Evolutionary conservation across 768 basidiomycete genomes (phyloP), one percentile per base, ranked within the genome.

Genomic region (Tylopilus vinaceipallidus): DNA sequence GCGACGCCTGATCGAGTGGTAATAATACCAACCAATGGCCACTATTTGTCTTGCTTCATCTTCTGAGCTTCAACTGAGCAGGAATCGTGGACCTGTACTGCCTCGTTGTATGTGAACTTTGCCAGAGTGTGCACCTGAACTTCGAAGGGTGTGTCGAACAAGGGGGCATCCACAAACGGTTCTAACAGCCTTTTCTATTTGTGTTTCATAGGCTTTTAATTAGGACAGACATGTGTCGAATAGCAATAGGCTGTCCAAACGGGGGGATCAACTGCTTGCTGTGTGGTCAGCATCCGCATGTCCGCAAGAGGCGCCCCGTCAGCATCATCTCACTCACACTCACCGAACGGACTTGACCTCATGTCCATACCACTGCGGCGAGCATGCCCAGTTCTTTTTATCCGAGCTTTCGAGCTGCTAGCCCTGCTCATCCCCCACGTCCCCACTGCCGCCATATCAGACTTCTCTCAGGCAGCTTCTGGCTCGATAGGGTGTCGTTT

Each of bases 141-240:
- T 39, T 37, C 26, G 50, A 50, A 30, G 54, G 55, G 52, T 64
- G 57, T 56, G 56, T 57, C 53, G 55, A 56, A 60, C 52, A 42
- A 55, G 57, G 56, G 52, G 50, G 17, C 38, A 45, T 58, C 49
- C 54, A 56, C 52, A 47, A 58, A 50, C 51, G 49, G 47, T 39
- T 57, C 63, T 56, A 40, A 51, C 63, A 49, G 44, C 41, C 36
- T 53, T 52, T 60, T 41, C 65, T 42, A 44, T 68, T 58, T 64
- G 58, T 42, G 54, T 65, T 56, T 62, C 60, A 58, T 67, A 52
- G 65, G 46, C 37, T 55, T 54, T 64, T 59, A 70, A 65, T 70
- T 62, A 40, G 50, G 51, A 53, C 54, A 44, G 48, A 50, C 50
- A 53, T 59, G 53, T 58, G 53, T 69, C 58, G 54, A 64, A 58